phyloP scores from a whole-genome alignment of 768 basidiomycete species.

The Termitomyces titanicus region DNA sequence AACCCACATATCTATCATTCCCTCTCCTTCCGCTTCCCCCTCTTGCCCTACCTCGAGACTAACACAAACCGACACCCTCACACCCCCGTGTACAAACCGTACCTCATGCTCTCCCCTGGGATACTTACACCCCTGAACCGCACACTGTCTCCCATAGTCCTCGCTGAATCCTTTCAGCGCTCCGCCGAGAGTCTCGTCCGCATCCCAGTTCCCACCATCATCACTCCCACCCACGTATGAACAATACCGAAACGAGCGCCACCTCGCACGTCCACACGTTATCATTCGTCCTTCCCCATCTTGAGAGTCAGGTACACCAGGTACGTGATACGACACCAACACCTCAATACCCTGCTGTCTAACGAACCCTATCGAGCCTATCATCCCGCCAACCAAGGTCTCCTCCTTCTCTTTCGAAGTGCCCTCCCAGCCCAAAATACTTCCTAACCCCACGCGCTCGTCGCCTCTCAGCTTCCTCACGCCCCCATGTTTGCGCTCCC shows the following conservation, averaged over 20 bases:
- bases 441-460: constrained; percentile 9
- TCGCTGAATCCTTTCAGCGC: constrained; percentile 29
- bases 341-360: constrained; percentile 8
- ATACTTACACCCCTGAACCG: constrained; percentile 28
- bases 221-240: constrained; percentile 26
- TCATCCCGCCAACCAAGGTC: constrained; percentile 43
- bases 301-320: not conserved
- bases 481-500: constrained; percentile 33
- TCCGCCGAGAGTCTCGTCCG: constrained; percentile 36
- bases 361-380: constrained; percentile 48
- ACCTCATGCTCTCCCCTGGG: constrained; percentile 40
- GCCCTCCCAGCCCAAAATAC: constrained; percentile 61
- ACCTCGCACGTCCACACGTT: constrained; percentile 43
- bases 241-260: constrained; percentile 51
- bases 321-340: constrained; percentile 14
- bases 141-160: constrained; percentile 33
- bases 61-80: constrained; percentile 26
- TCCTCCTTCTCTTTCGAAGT: too few relatives aligned
- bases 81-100: constrained; percentile 37
- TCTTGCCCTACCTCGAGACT: not conserved
- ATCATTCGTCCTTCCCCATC: not conserved
- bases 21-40: constrained; percentile 10
- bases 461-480: constrained; percentile 28
- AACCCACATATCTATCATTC: constrained; percentile 40
- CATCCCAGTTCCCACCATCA: too few relatives aligned